phyloP scores from a whole-genome alignment of 306 rosid genomes.

The Vigna reflexopilosa region DNA sequence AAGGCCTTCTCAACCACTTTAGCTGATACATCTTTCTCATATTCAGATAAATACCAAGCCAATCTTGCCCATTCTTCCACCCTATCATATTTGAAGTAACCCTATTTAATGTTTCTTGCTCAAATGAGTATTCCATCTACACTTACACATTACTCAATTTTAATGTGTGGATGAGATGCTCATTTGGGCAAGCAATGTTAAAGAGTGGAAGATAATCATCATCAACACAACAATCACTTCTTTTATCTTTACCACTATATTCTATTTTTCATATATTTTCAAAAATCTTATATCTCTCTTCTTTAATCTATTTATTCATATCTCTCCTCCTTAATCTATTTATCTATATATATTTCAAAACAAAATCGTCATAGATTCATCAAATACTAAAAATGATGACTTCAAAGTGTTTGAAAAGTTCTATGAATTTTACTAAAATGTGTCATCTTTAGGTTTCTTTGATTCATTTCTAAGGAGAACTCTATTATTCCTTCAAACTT shows the following conservation, averaged over 20 bases:
- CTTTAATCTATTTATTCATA: too few species aligned
- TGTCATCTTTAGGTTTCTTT: not conserved
- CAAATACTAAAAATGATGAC: too few species aligned
- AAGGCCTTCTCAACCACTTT: slow-evolving; percentile 13
- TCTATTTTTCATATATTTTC: too few species aligned
- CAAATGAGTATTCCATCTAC: slow-evolving; percentile 94
- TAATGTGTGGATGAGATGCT: slow-evolving; percentile 67
- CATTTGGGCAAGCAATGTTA: slow-evolving; percentile 72
- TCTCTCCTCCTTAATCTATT: too few species aligned
- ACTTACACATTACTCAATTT: not conserved
- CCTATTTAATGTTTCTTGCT: slow-evolving; percentile 83
- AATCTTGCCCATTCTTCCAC: too few species aligned
- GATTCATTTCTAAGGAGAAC: not conserved
- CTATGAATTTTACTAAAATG: not conserved
- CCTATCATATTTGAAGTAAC: not conserved
- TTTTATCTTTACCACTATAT: too few species aligned
- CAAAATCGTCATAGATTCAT: too few species aligned
- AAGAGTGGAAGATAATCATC: slow-evolving; percentile 32
- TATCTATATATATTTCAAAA: too few species aligned
- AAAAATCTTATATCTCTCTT: too few species aligned
- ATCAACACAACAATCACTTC: too few species aligned
- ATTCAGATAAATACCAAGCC: not conserved
- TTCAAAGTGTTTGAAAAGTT: too few species aligned
- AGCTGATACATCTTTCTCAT: too few species aligned
- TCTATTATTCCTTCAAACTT: not conserved